These are phyloP conservation scores for Neonectria punicea DNA, from an alignment of 2,329 filamentous ascomycete genomes.

Conservation along the genomic window DNA sequence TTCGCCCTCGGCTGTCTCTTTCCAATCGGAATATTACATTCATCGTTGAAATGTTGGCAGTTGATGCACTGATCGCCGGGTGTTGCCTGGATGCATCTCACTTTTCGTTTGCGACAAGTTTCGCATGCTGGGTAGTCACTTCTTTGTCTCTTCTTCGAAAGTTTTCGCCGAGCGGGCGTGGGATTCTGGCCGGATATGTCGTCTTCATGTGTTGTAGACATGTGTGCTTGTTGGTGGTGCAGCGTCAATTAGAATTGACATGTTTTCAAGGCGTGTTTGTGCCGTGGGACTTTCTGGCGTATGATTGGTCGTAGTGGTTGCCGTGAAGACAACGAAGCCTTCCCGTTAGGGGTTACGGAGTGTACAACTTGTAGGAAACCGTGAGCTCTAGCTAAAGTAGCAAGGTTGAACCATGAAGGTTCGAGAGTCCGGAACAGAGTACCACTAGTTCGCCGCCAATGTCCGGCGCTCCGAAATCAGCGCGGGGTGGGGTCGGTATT, in stretches of 20 bases:
- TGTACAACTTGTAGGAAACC: neutral
- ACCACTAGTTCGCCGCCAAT: neutral
- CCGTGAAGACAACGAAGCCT: neutral
- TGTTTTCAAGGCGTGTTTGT: neutral
- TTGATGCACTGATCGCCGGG: constrained; percentile 4
- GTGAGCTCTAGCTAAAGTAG: neutral
- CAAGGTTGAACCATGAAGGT: neutral
- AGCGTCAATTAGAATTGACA: neutral
- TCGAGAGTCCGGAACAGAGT: neutral
- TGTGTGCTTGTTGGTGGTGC: neutral
- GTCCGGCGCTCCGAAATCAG: neutral
- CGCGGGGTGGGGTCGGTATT: neutral
- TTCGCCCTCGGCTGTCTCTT: neutral
- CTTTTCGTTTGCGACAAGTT: constrained; percentile 6
- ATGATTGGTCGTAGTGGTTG: neutral
- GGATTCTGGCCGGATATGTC: neutral
- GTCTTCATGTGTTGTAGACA: no score
- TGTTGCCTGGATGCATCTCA: constrained; percentile 6
- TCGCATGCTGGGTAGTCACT: constrained; percentile 1
- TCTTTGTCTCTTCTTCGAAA: neutral
- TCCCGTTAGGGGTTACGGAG: neutral
- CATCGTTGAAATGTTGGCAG: neutral
- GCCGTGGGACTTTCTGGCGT: neutral
- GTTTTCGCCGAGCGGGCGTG: neutral
- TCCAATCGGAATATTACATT: neutral